Percentiles rank a stretch among this genome's conserved stretches.
Conservation (phyloP, 495 filamentous ascomycete genomes). For the Glutinoglossum americanum region DNA sequence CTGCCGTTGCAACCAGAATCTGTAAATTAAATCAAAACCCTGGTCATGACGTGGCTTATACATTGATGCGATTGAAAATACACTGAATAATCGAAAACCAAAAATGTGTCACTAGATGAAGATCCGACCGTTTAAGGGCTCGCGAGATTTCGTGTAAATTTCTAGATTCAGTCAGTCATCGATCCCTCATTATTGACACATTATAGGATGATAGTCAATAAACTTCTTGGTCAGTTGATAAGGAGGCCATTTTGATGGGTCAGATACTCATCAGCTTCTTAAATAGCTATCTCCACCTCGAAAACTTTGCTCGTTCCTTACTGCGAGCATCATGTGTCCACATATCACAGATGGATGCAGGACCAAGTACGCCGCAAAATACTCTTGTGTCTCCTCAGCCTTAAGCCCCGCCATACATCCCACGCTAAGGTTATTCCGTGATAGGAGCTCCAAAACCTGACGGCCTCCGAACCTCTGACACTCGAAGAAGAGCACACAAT, state of each 20-base stretch:
- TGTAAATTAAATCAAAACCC: neutral
- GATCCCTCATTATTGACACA: neutral
- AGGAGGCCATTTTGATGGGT: neutral
- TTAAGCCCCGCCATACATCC: neutral
- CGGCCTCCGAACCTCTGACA: conserved; percentile 61
- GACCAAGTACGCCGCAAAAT: conserved; percentile 33
- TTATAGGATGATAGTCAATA: neutral
- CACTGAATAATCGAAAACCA: neutral
- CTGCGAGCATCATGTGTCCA: conserved; percentile 53
- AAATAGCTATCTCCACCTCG: conserved; percentile 41
- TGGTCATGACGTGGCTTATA: neutral
- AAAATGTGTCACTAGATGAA: neutral
- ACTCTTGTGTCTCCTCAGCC: neutral
- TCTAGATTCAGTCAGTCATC: neutral
- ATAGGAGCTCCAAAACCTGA: conserved; percentile 60
- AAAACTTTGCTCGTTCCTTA: conserved; percentile 64
- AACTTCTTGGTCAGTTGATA: neutral
- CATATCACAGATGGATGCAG: conserved; percentile 83
- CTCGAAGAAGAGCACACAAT: conserved; percentile 66
- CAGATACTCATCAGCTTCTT: neutral
- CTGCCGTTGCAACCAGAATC: neutral
- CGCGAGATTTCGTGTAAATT: neutral
- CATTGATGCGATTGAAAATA: neutral
- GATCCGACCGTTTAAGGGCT: neutral
- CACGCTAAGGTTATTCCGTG: neutral